Evolutionary conservation across 768 basidiomycete species (phyloP).

Genomic region (Leccinum disarticulatum): DNA sequence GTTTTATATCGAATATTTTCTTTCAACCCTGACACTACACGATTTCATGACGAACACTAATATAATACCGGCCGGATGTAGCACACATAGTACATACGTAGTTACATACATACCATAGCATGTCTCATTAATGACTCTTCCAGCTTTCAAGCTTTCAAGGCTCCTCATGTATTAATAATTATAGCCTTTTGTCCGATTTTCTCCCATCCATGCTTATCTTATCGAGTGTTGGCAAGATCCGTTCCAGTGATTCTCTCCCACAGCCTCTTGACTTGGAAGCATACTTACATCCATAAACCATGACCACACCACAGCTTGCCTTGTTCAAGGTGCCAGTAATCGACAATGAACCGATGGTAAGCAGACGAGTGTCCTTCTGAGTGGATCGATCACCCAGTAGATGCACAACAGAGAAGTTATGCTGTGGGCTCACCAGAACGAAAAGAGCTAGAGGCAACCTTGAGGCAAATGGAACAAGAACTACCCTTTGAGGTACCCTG

Average conservation of each 20-base stretch:
- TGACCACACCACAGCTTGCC: conserved; percentile 77
- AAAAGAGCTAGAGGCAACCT: conserved; percentile 62
- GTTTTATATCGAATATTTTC: neutral
- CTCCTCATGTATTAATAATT: neutral
- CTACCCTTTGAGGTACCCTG: conserved; percentile 93
- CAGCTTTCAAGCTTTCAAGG: neutral
- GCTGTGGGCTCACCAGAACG: conserved; percentile 79
- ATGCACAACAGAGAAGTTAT: conserved; percentile 61
- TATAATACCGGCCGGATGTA: neutral
- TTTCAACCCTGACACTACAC: neutral
- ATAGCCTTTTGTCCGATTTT: neutral
- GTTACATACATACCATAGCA: neutral
- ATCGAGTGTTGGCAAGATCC: conserved; percentile 18
- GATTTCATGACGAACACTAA: neutral
- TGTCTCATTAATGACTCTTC: neutral
- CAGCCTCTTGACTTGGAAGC: neutral
- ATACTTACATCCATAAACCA: conserved; percentile 31
- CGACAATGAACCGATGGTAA: conserved; percentile 93
- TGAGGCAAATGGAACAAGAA: conserved; percentile 77
- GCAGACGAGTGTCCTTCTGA: conserved; percentile 14
- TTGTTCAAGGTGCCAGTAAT: conserved; percentile 81
- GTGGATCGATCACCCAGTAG: conserved; percentile 1
- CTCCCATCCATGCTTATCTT: neutral
- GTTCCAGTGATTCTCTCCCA: conserved; percentile 1
- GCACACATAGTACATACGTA: neutral